A percentile compares a stretch with the other conserved stretches of the same genome.
These are phyloP conservation scores for Orobanche coerulescens DNA, from an alignment of 257 asterid species.

Conservation along the genomic window DNA sequence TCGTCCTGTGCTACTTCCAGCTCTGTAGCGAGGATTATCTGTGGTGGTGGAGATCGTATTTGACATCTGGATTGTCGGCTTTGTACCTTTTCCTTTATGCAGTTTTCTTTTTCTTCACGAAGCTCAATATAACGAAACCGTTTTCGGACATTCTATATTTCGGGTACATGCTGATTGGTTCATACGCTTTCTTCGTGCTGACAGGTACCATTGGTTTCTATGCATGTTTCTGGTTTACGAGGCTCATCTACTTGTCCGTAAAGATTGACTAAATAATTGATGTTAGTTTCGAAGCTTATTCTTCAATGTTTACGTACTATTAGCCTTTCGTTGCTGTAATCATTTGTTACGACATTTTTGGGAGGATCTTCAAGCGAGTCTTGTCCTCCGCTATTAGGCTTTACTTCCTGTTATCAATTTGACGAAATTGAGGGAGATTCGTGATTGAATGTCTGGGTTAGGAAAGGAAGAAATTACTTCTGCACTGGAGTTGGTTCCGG, in stretches of 20 bases:
- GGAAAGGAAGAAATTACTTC: too few species aligned
- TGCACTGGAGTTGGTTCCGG: too few species aligned
- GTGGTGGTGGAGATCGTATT: conserved; percentile 97
- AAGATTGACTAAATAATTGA: conserved; percentile 56
- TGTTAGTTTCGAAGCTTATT: neutral
- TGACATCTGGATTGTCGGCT: conserved; percentile 86
- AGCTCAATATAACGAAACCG: conserved; percentile 75
- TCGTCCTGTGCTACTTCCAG: conserved; percentile 91
- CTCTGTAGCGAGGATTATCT: conserved; percentile 89
- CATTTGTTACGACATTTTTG: conserved; percentile 24
- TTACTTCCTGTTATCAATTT: too few species aligned
- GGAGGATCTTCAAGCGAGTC: conserved; percentile 22
- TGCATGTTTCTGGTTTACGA: conserved; percentile 85
- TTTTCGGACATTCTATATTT: conserved; percentile 73
- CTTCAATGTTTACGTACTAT: neutral
- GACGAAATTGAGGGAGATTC: too few species aligned
- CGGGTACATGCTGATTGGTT: conserved; percentile 85
- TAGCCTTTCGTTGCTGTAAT: conserved; percentile 2
- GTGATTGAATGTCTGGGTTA: too few species aligned
- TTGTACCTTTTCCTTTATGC: conserved; percentile 78
- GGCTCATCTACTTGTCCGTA: conserved; percentile 87
- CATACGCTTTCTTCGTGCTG: conserved; percentile 75
- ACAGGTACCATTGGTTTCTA: conserved; percentile 86
- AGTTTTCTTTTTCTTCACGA: conserved; percentile 80
- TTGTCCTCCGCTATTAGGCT: neutral